Conservation (phyloP, 2,329 filamentous ascomycete species). For the Cordyceps cateniannulata region DNA sequence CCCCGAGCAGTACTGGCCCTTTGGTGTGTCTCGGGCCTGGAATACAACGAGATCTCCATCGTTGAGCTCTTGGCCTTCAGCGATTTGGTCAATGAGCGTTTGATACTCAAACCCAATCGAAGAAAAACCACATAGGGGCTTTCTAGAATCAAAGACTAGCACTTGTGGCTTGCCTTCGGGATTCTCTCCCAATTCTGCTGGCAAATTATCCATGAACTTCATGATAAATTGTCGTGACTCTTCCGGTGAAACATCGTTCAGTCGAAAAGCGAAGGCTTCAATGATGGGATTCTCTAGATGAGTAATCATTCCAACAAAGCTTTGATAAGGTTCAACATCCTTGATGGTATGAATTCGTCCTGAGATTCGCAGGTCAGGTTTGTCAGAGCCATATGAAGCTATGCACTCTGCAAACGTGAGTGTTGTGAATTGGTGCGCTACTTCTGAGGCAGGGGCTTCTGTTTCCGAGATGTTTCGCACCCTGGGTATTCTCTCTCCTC, state of each 20-base stretch:
- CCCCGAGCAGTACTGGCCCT: conserved; percentile 50
- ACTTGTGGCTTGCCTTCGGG: conserved; percentile 73
- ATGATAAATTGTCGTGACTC: conserved; percentile 56
- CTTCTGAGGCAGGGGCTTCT: conserved; percentile 8
- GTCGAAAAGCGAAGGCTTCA: conserved; percentile 64
- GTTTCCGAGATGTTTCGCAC: conserved; percentile 20
- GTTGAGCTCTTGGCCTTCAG: conserved; percentile 36
- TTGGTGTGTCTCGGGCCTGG: conserved; percentile 64
- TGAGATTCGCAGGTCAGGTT: conserved; percentile 78
- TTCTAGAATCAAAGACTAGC: conserved; percentile 65
- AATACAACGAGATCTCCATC: conserved; percentile 72
- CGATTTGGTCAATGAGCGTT: conserved; percentile 37
- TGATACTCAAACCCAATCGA: conserved; percentile 64
- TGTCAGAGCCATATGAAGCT: conserved; percentile 76
- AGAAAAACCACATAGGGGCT: conserved; percentile 70
- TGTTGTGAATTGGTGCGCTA: conserved; percentile 26
- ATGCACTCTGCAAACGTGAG: conserved; percentile 51
- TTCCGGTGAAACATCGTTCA: conserved; percentile 44
- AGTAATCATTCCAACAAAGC: conserved; percentile 71
- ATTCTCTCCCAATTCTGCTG: conserved; percentile 56
- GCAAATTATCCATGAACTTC: conserved; percentile 62
- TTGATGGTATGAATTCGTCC: conserved; percentile 60
- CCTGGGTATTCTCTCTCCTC: conserved; percentile 28
- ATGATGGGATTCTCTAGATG: conserved; percentile 61
- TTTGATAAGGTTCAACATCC: conserved; percentile 46